phyloP scores from a whole-genome alignment of 2,329 filamentous ascomycete species.

The Elsinoe necatrix region DNA sequence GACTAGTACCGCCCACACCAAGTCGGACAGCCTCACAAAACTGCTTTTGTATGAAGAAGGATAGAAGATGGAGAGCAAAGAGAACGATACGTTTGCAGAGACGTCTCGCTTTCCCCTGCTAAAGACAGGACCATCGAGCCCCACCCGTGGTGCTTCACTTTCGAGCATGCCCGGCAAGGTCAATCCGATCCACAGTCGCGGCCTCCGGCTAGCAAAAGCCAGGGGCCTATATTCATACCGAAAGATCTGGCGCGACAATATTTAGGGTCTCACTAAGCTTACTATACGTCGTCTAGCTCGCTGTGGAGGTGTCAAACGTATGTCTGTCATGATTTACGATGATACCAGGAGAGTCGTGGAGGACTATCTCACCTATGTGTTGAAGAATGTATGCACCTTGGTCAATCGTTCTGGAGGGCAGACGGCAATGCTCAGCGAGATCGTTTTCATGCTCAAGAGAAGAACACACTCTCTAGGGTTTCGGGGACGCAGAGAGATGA shows the following conservation, averaged over 20 bases:
- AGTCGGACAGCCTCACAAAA: too few relatives aligned
- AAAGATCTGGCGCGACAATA: background rate
- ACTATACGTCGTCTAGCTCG: slow-evolving; percentile 96
- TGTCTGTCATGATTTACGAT: slow-evolving; percentile 88
- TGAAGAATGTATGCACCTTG: background rate
- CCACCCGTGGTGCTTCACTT: too few relatives aligned
- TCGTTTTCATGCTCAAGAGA: slow-evolving; percentile 3
- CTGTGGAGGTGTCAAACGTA: slow-evolving; percentile 99
- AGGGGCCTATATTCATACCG: background rate
- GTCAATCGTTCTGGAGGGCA: background rate
- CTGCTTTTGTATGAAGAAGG: too few relatives aligned
- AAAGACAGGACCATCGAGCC: too few relatives aligned
- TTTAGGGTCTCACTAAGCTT: slow-evolving; percentile 73
- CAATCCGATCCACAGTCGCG: background rate
- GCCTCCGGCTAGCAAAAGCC: background rate
- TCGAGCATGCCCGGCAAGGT: background rate
- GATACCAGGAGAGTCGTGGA: slow-evolving; percentile 74
- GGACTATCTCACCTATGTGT: slow-evolving; percentile 60
- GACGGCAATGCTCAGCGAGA: background rate
- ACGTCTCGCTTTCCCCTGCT: too few relatives aligned
- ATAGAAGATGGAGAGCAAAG: too few relatives aligned
- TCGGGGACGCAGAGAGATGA: background rate
- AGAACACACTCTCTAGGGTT: background rate
- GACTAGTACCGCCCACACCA: too few relatives aligned
- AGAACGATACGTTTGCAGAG: too few relatives aligned